Base-by-base conservation (phyloP, 176 grass and related monocot species). In the Luzula sylvatica region DNA sequence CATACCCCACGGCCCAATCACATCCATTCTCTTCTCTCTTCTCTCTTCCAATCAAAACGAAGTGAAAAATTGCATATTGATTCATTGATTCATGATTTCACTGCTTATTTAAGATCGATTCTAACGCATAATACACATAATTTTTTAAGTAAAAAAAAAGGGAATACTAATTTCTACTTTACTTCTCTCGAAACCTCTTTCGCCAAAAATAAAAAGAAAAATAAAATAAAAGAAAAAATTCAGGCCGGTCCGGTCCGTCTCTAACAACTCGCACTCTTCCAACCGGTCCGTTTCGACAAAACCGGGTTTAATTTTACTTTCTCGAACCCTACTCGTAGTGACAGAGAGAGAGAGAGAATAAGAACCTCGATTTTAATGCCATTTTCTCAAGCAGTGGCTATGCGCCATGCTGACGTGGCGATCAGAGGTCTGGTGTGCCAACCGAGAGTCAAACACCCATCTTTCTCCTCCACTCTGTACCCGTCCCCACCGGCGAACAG, bases 391-490 rank as follows among this genome's bases (percentile, higher is more conserved):
- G 68, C 59, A 1, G 59, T 65, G 56, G 58, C 60, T 43, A 73
- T 14, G 57, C 77, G 77, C 90, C 90, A 96, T 3, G 90, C 90
- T 11, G 90, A 96, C 15, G 90, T 96, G 50, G 90, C 90, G 58
- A 96, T 89, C 55, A 96, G 83, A 27, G 90, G 73, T 8, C 90
- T 76, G 2, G 84, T 79, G 47, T 82, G 90, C 90, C 90, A 96
- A 0, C 90, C 90, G 2, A 96, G 84, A 0, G 84, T 96, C 44
- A 96, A 72, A 71, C 90, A 96, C 15, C 90, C 84, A 0, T 96
- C 90, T 56, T 81, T 83, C 84, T 96, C 84, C 30, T 96, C 84
- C 53, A 96, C 84, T 50, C 75, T 55, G 81, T 88, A 96, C 15
- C 84, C 90, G 11, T 96, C 90, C 46, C 84, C 90, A 23, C 90